Conservation (phyloP, 768 basidiomycete genomes). For the Pleurotus sapidus region DNA sequence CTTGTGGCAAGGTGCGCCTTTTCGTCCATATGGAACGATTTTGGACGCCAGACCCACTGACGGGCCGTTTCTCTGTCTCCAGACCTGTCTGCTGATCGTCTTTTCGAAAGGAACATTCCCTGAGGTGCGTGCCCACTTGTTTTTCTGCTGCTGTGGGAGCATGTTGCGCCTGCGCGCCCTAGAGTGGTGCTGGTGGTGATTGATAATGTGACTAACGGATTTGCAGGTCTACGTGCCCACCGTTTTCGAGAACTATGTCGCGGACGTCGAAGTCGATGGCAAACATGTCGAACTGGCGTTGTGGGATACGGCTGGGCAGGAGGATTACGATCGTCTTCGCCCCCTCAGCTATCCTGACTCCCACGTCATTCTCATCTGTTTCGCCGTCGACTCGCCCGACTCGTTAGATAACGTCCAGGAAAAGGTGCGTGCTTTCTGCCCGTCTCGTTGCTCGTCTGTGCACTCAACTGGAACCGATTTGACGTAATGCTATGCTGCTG, state of each 20-base stretch:
- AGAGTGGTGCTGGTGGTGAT: background rate
- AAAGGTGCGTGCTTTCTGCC: slow-evolving; percentile 62
- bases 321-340: slow-evolving; percentile 98
- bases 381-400: slow-evolving; percentile 96
- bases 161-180: background rate
- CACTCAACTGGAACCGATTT: too few relatives aligned
- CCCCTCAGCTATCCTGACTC: slow-evolving; percentile 98
- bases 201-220: too few relatives aligned
- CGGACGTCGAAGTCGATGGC: slow-evolving; percentile 97
- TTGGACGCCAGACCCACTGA: slow-evolving; percentile 3
- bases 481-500: too few relatives aligned
- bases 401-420: slow-evolving; percentile 99
- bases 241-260: slow-evolving; percentile 99
- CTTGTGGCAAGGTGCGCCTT: slow-evolving; percentile 80
- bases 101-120: slow-evolving; percentile 97
- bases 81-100: slow-evolving; percentile 94
- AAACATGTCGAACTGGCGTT: slow-evolving; percentile 98
- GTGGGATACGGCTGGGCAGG: slow-evolving; percentile 99
- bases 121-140: slow-evolving; percentile 53
- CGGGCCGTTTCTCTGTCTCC: slow-evolving; percentile 17
- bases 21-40: slow-evolving; percentile 1
- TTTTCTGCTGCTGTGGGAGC: background rate
- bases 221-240: slow-evolving; percentile 96
- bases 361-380: slow-evolving; percentile 99
- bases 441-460: too few relatives aligned